phyloP scores from a whole-genome alignment of 148 eudicot species.

The Rhododendron vialii region DNA sequence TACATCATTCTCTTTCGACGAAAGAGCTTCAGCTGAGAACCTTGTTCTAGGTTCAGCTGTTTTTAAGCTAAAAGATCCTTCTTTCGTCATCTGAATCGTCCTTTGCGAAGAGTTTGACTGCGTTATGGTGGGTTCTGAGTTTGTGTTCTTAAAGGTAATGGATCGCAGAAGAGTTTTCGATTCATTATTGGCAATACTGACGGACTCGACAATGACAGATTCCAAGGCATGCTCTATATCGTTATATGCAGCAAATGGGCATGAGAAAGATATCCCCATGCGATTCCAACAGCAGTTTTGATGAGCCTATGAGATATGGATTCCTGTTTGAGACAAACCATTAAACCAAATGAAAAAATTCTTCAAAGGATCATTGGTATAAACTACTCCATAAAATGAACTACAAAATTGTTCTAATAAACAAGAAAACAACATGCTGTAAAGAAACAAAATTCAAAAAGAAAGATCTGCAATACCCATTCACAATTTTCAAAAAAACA shows the following conservation, averaged over 20 bases:
- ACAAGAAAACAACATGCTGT: not conserved
- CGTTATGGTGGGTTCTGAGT: conserved; percentile 32
- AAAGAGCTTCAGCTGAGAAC: conserved; percentile 27
- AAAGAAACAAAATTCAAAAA: not conserved
- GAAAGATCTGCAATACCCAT: conserved; percentile 5
- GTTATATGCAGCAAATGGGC: conserved; percentile 40
- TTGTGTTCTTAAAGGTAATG: conserved; percentile 41
- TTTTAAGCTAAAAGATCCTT: conserved; percentile 53
- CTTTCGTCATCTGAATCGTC: conserved; percentile 29
- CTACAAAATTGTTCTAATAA: conserved; percentile 1
- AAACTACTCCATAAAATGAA: not conserved
- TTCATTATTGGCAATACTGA: conserved; percentile 39
- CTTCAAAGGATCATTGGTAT: not conserved
- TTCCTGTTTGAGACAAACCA: conserved; percentile 16
- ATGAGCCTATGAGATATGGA: conserved; percentile 11
- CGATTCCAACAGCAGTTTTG: conserved; percentile 20
- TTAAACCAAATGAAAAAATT: not conserved
- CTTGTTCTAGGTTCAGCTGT: conserved; percentile 27
- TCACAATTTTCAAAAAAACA: not conserved
- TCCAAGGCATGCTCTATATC: conserved; percentile 58
- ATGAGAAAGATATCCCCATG: conserved; percentile 76
- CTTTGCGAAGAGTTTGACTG: conserved; percentile 31
- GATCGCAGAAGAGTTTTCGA: conserved; percentile 44
- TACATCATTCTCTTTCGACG: conserved; percentile 7
- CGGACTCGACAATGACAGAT: conserved; percentile 50